These are phyloP conservation scores for Hirschioporus abietinus DNA, from an alignment of 768 basidiomycete genomes.

Conservation along the genomic window DNA sequence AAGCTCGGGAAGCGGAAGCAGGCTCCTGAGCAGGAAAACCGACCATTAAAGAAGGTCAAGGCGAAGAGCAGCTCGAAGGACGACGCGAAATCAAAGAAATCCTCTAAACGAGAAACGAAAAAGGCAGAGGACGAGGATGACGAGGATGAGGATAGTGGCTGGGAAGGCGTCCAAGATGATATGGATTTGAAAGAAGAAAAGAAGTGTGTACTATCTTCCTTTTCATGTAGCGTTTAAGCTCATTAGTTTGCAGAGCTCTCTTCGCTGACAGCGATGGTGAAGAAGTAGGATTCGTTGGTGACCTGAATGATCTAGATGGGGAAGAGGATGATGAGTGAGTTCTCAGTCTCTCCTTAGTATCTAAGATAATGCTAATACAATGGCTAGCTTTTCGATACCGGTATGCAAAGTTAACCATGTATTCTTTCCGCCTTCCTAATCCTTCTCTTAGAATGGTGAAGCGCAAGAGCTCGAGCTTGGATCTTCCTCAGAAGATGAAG, in stretches of 20 bases:
- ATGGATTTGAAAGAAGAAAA: constrained; percentile 36
- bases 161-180: constrained; percentile 59
- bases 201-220: constrained; percentile 28
- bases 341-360: constrained; percentile 7
- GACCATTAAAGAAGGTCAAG: constrained; percentile 45
- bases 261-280: constrained; percentile 45
- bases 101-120: constrained; percentile 14
- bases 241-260: constrained; percentile 29
- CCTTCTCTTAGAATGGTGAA: constrained; percentile 18
- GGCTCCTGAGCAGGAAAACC: constrained; percentile 26
- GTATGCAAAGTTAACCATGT: not conserved
- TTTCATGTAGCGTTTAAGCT: constrained; percentile 8
- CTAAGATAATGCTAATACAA: constrained; percentile 24
- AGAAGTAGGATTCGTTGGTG: constrained; percentile 33
- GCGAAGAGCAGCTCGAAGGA: constrained; percentile 21
- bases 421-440: not conserved
- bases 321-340: constrained; percentile 41
- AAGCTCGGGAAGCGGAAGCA: constrained; percentile 75
- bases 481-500: constrained; percentile 51
- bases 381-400: constrained; percentile 20
- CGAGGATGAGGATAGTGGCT: constrained; percentile 39
- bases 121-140: constrained; percentile 24
- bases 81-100: constrained; percentile 20
- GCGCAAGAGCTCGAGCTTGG: constrained; percentile 60
- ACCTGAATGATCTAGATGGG: constrained; percentile 45